These are phyloP conservation scores for Amylocystis lapponica DNA, from an alignment of 768 basidiomycete species.

Conservation along the genomic window DNA sequence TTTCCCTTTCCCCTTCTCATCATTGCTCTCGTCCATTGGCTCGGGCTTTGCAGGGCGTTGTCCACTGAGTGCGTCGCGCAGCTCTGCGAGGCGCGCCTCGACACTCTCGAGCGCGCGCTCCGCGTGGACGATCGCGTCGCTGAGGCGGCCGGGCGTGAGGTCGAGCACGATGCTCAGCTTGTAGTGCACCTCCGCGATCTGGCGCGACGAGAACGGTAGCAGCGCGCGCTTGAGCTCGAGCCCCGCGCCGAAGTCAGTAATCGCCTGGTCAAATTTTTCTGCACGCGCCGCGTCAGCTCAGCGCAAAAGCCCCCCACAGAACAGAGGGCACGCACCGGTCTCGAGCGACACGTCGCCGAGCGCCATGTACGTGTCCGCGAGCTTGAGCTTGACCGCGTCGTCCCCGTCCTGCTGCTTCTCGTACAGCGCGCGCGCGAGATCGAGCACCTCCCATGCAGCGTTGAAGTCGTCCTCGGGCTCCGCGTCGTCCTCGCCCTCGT, in stretches of 20 bases:
- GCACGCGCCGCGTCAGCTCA: too few species aligned
- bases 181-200: constrained; percentile 91
- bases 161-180: constrained; percentile 93
- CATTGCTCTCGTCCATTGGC: constrained; percentile 16
- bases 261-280: constrained; percentile 97
- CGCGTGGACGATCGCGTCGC: constrained; percentile 77
- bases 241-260: constrained; percentile 78
- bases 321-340: too few species aligned
- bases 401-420: constrained; percentile 57
- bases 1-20: constrained; percentile 57
- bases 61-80: constrained; percentile 41
- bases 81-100: constrained; percentile 56
- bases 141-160: constrained; percentile 77
- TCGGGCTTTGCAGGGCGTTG: constrained; percentile 29
- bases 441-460: constrained; percentile 96
- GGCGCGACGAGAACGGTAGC: constrained; percentile 83
- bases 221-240: constrained; percentile 67
- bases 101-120: constrained; percentile 78
- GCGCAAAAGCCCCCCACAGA: too few species aligned
- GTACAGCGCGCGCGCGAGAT: constrained; percentile 85
- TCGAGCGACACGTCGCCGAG: constrained; percentile 97
- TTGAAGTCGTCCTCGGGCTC: constrained; percentile 98
- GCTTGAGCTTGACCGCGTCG: constrained; percentile 65
- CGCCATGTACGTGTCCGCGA: constrained; percentile 87
- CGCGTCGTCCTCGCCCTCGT: constrained; percentile 58